Evolutionary conservation across 2,329 filamentous ascomycete species (phyloP).

Genomic region (Calonectria montana): DNA sequence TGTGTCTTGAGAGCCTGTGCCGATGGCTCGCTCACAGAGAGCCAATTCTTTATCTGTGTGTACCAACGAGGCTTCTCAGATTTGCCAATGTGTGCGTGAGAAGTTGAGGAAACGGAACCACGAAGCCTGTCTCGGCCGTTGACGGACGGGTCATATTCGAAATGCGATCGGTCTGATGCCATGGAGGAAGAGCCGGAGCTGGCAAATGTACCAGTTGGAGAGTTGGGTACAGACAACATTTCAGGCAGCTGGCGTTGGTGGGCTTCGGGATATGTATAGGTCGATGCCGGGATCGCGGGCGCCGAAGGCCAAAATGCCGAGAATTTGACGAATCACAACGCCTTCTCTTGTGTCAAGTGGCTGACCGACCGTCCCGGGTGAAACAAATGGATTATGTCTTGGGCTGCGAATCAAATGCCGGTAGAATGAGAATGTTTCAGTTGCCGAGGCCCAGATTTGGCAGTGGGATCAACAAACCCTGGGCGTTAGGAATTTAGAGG

Average conservation of each 20-base stretch:
- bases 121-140: constrained; percentile 33
- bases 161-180: constrained; percentile 30
- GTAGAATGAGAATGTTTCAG: constrained; percentile 5
- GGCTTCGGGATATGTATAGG: background rate
- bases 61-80: constrained; percentile 52
- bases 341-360: background rate
- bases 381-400: background rate
- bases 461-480: background rate
- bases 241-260: background rate
- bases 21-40: constrained; percentile 62
- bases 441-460: background rate
- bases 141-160: constrained; percentile 39
- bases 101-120: constrained; percentile 22
- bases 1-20: constrained; percentile 60
- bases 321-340: background rate
- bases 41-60: constrained; percentile 60
- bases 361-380: background rate
- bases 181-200: constrained; percentile 24
- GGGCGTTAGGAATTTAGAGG: background rate
- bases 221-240: constrained; percentile 14
- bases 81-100: constrained; percentile 38
- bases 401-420: background rate
- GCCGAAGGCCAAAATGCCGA: background rate
- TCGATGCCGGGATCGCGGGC: background rate
- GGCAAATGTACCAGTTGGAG: constrained; percentile 17